phyloP scores from a whole-genome alignment of 305 asterid genomes.

The Fraxinus xanthoxyloides region DNA sequence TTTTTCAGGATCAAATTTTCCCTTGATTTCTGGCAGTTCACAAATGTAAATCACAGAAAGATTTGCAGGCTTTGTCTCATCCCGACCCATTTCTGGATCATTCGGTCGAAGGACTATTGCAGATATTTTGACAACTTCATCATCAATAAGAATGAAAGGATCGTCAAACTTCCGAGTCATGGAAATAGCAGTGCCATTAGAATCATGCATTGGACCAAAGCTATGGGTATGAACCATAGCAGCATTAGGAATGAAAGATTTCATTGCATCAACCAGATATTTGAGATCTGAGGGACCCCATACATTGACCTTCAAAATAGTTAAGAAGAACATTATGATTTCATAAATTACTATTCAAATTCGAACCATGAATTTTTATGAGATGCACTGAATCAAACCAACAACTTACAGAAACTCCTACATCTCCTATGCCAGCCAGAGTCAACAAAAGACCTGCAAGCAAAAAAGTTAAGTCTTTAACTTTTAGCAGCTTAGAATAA shows the following conservation, averaged over 20 bases:
- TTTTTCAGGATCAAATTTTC: constrained; percentile 73
- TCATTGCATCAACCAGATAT: constrained; percentile 82
- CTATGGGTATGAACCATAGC: constrained; percentile 85
- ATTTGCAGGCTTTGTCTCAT: constrained; percentile 44
- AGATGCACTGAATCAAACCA: neutral
- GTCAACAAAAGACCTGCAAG: constrained; percentile 80
- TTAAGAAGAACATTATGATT: constrained; percentile 9
- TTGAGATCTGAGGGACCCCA: constrained; percentile 96
- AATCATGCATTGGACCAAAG: constrained; percentile 62
- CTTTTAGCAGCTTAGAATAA: neutral
- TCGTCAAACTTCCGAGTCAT: constrained; percentile 30
- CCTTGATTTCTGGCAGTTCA: constrained; percentile 87
- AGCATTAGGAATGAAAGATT: constrained; percentile 79
- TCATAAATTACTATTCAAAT: constrained; percentile 7
- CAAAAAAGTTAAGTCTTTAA: neutral
- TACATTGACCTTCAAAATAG: constrained; percentile 65
- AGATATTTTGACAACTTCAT: constrained; percentile 83
- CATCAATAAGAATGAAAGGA: constrained; percentile 66
- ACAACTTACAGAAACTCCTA: constrained; percentile 78
- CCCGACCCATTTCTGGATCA: constrained; percentile 22
- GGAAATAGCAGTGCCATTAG: constrained; percentile 34
- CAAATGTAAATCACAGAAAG: constrained; percentile 59
- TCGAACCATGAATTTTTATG: neutral
- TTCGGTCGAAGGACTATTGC: constrained; percentile 70
- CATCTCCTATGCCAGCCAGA: constrained; percentile 83